A percentile compares a stretch with the other conserved stretches of the same genome.
Conservation (phyloP, 306 rosid species). For the Delonix regia region DNA sequence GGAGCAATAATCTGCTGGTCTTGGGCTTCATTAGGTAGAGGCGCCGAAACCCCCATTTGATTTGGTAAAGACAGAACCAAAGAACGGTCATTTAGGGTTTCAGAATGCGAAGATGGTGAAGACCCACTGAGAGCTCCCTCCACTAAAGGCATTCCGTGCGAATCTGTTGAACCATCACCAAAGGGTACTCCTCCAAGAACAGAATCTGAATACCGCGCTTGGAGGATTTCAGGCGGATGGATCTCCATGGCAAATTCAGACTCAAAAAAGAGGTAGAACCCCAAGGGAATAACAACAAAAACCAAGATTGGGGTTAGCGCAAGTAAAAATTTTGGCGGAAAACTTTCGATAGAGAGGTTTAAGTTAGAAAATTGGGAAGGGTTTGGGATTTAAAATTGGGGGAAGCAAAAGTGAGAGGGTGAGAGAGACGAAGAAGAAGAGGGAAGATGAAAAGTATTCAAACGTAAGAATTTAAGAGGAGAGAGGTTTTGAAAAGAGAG, state of each 20-base stretch:
- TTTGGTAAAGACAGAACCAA: slow-evolving; percentile 19
- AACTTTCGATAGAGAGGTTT: slow-evolving; percentile 1
- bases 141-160: slow-evolving; percentile 17
- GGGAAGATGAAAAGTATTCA: slow-evolving; percentile 49
- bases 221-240: background rate
- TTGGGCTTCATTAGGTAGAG: background rate
- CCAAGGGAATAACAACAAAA: background rate
- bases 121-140: slow-evolving; percentile 6
- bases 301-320: background rate
- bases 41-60: background rate
- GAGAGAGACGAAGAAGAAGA: slow-evolving; percentile 33
- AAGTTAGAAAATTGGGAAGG: slow-evolving; percentile 18
- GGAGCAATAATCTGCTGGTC: background rate
- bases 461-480: slow-evolving; percentile 24
- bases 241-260: background rate
- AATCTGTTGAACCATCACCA: background rate
- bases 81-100: slow-evolving; percentile 27
- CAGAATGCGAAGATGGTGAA: background rate
- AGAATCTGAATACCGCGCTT: background rate
- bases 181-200: background rate
- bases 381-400: slow-evolving; percentile 26
- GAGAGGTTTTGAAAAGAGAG: slow-evolving; percentile 44
- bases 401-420: background rate
- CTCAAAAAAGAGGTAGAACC: background rate
- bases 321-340: background rate